Evolutionary conservation across 805 yeast species (phyloP), one percentile per base, ranked within the genome.

Genomic region (Candida stauntonica): DNA sequence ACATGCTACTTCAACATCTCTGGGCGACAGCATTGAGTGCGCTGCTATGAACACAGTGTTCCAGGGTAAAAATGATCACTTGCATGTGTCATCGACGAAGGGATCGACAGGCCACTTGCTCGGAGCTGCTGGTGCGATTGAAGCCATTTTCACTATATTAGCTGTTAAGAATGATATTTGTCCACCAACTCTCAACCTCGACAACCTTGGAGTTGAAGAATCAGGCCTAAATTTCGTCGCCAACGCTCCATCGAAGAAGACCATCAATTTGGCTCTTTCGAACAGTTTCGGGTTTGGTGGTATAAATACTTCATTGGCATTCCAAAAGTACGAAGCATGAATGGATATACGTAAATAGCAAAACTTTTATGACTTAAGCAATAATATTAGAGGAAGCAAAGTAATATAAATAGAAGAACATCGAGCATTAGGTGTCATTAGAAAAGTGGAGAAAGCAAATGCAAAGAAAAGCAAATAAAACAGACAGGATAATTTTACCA

Each of bases 221-320:
- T 75, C 70, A 39, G 52, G 58, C 1, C 67, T 75, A 41, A 79
- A 84, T 54, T 83, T 81, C 50, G 54, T 55, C 4, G 80, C 82
- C 6, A 71, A 75, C 1, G 46, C 52, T 11, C 67, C 83, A 8
- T 52, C 61, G n/a, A 53, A 64, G 31, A 66, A 58, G 17, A 51
- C 58, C 2, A 56, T 84, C 4, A 52, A 71, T 3, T 70, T 74
- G 46, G 97, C 91, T 0, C 45, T 93, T 50, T 77, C 87, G 33
- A 93, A 93, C 55, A 86, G 96, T 51, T 91, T 94, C 63, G 99
- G 99, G 1, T 93, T 93, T 64, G 99, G 99, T 7, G 99, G 99
- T 7, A 86, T 94, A 5, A 93, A 93, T 60, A 81, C 94, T 6
- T 73, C 94, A 3, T 54, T 93, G 3, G 69, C 79, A 31, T 74